Evolutionary conservation across 2,329 filamentous ascomycete genomes (phyloP).

Genomic region (Fusarium albidum): DNA sequence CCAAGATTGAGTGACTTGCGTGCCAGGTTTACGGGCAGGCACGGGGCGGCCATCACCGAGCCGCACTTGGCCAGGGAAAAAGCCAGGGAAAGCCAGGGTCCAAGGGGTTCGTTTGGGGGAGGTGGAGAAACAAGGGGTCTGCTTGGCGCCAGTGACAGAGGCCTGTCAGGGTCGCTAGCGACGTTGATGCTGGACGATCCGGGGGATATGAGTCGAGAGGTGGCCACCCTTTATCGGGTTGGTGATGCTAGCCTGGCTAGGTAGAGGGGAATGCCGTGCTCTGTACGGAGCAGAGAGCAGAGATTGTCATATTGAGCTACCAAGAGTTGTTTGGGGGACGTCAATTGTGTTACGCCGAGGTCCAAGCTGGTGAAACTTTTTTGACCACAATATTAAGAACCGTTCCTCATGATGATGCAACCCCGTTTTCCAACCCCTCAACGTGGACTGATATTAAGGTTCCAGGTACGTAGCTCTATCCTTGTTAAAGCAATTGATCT

Average conservation of each 20-base stretch:
- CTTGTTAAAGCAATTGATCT: too few relatives aligned
- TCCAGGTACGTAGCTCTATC: too few relatives aligned
- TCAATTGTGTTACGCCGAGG: too few relatives aligned
- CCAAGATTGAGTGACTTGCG: constrained; percentile 6
- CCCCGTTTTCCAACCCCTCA: too few relatives aligned
- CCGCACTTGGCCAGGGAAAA: background rate
- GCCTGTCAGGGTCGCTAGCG: constrained; percentile 20
- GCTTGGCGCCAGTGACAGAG: constrained; percentile 27
- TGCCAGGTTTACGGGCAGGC: constrained; percentile 5
- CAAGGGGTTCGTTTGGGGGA: constrained; percentile 27
- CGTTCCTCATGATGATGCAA: too few relatives aligned
- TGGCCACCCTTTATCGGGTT: background rate
- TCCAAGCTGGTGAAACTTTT: too few relatives aligned
- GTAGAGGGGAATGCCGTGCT: too few relatives aligned
- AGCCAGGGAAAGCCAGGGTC: constrained; percentile 2
- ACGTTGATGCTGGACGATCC: constrained; percentile 22
- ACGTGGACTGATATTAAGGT: too few relatives aligned
- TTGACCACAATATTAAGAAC: too few relatives aligned
- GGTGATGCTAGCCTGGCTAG: background rate
- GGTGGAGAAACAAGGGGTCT: constrained; percentile 20
- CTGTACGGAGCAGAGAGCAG: too few relatives aligned
- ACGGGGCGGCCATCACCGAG: constrained; percentile 2
- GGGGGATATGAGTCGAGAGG: constrained; percentile 24
- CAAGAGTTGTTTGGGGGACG: too few relatives aligned
- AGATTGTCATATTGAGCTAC: too few relatives aligned